These are phyloP conservation scores for Aquilaria sinensis DNA, from an alignment of 345 rosid species.

Conservation along the genomic window DNA sequence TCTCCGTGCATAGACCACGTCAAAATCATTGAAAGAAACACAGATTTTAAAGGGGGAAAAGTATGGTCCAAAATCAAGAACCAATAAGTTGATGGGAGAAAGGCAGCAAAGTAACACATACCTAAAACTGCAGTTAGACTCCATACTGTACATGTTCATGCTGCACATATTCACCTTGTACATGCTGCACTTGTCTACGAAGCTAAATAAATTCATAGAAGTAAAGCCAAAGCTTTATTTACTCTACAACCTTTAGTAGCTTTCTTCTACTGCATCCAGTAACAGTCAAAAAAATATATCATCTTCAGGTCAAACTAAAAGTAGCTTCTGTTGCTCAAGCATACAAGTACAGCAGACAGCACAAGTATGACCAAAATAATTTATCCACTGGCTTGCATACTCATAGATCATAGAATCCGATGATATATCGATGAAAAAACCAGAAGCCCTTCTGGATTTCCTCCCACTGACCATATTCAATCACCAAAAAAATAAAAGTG, in stretches of 20 bases:
- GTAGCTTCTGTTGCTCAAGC: no score
- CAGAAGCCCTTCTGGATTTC: neutral
- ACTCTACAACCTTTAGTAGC: slow-evolving; percentile 20
- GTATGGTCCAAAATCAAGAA: neutral
- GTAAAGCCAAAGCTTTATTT: slow-evolving; percentile 23
- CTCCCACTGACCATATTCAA: neutral
- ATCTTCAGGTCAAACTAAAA: neutral
- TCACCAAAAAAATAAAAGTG: no score
- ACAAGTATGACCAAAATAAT: no score
- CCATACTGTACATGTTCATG: slow-evolving; percentile 28
- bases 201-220: slow-evolving; percentile 11
- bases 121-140: slow-evolving; percentile 23
- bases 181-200: slow-evolving; percentile 11
- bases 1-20: no score
- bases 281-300: slow-evolving; percentile 13
- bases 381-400: no score
- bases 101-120: slow-evolving; percentile 8
- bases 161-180: slow-evolving; percentile 24
- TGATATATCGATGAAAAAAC: neutral
- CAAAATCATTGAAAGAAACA: neutral
- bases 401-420: no score
- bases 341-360: no score
- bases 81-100: neutral
- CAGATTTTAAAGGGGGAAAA: no score
- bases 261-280: slow-evolving; percentile 21